phyloP scores from a whole-genome alignment of 257 asterid species.

The Solanum tarijense region DNA sequence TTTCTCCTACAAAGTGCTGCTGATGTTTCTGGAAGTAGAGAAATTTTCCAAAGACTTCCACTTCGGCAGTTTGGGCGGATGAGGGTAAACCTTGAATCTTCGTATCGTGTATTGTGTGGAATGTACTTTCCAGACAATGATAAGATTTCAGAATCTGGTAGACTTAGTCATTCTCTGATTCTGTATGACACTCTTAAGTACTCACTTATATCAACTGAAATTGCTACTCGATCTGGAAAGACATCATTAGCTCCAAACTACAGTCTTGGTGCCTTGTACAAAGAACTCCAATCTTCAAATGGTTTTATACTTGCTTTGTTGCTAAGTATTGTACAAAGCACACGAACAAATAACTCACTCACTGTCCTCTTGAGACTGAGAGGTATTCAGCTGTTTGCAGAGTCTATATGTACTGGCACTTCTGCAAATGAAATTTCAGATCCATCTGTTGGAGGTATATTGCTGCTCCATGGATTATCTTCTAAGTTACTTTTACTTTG shows the following conservation, averaged over 20 bases:
- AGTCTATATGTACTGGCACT: constrained; percentile 44
- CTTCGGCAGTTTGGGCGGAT: constrained; percentile 25
- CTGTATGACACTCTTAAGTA: constrained; percentile 88
- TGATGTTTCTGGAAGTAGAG: constrained; percentile 35
- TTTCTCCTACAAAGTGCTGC: constrained; percentile 58
- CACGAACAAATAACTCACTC: constrained; percentile 36
- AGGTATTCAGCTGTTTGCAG: constrained; percentile 66
- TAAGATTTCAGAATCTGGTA: constrained; percentile 56
- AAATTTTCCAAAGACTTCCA: constrained; percentile 48
- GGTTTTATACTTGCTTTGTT: constrained; percentile 76
- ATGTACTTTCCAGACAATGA: constrained; percentile 65
- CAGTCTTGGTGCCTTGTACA: constrained; percentile 47
- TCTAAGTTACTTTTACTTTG: background rate
- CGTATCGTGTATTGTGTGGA: constrained; percentile 43
- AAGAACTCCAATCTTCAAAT: constrained; percentile 71
- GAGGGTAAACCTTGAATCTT: constrained; percentile 51
- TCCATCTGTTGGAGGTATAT: background rate
- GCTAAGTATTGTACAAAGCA: constrained; percentile 54
- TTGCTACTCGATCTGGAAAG: constrained; percentile 75
- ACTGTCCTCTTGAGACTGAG: constrained; percentile 49
- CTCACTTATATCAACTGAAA: constrained; percentile 71
- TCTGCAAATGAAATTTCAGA: constrained; percentile 18
- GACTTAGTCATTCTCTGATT: constrained; percentile 54
- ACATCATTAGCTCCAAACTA: constrained; percentile 56
- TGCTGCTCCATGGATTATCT: background rate